Evolutionary conservation across 2,329 filamentous ascomycete genomes (phyloP), one percentile per base, ranked within the genome.

Genomic region (Fusarium chaquense): DNA sequence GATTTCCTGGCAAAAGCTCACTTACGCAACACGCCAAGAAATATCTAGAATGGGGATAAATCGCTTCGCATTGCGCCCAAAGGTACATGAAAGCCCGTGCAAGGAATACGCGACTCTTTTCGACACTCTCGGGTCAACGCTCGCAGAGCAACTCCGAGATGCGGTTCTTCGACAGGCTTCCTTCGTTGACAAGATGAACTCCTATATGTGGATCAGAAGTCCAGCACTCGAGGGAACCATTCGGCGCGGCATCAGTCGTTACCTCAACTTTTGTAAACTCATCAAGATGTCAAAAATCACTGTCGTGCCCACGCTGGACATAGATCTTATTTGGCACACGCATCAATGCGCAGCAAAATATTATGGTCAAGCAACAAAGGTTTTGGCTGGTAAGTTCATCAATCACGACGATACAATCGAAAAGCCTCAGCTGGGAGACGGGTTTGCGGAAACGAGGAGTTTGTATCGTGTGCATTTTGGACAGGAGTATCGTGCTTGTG

Each of bases 291-390:
- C 56, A 1, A 61, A 61, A 12, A 74, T 28, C 12, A 77, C 76
- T 16, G 62, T 81, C 6, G 81, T 83, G 3, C 82, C 82, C 0
- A 82, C 81, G 0, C 67, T 82, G 6, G 81, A 83, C 60, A 78
- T 83, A 20, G 81, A 83, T 61, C 71, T 83, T 0, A 77, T 77
- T 1, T 83, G 82, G 82, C 80, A 83, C 49, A 83, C 82, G 0
- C 81, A 83, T 52, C 81, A 82, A 55, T 78, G 78, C 47, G 76
- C 75, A 2, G 73, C 78, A 0, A 60, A 28, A 3, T 16, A 57
- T 2, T 83, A 83, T 58, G 62, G 59, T 1, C 36, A 58, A 24
- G 65, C 56, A 1, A 70, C 70, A 45, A 69, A 70, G 40, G 43
- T 54, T 0, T 15, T 67, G 3, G 52, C 64, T 0, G 76, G 77